Percentiles rank a stretch among this genome's conserved stretches.
Conservation (phyloP, 495 filamentous ascomycete genomes). For the Neurospora sp. region DNA sequence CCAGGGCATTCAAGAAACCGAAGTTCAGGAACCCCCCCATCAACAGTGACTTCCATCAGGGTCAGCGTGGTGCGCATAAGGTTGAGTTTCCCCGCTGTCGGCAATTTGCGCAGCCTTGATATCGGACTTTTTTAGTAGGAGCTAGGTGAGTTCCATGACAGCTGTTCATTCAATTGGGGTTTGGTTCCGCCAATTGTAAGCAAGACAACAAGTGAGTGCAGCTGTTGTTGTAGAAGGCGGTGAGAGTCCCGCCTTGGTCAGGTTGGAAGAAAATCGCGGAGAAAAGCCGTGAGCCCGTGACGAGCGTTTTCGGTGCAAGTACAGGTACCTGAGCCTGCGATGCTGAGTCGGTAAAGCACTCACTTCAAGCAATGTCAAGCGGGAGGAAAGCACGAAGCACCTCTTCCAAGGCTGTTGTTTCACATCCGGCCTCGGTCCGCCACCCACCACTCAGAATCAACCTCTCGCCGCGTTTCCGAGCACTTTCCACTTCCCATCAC, state of each 20-base stretch:
- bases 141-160: neutral
- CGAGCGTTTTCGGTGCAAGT: neutral
- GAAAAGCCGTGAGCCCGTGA: neutral
- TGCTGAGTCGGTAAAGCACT: neutral
- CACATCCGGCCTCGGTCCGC: neutral
- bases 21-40: neutral
- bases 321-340: neutral
- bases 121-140: neutral
- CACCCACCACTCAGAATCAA: neutral
- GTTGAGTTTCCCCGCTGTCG: neutral
- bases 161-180: neutral
- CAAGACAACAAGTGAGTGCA: neutral
- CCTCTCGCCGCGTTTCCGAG: neutral
- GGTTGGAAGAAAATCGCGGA: neutral
- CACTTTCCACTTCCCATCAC: neutral
- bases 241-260: neutral
- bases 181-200: neutral
- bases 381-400: neutral
- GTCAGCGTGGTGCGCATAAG: neutral
- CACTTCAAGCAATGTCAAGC: neutral
- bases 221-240: neutral
- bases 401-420: neutral
- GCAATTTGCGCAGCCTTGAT: neutral
- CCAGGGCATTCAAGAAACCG: neutral
- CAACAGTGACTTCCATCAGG: neutral